Evolutionary conservation across 257 asterid genomes (phyloP).

Genomic region (Solanum phureja): DNA sequence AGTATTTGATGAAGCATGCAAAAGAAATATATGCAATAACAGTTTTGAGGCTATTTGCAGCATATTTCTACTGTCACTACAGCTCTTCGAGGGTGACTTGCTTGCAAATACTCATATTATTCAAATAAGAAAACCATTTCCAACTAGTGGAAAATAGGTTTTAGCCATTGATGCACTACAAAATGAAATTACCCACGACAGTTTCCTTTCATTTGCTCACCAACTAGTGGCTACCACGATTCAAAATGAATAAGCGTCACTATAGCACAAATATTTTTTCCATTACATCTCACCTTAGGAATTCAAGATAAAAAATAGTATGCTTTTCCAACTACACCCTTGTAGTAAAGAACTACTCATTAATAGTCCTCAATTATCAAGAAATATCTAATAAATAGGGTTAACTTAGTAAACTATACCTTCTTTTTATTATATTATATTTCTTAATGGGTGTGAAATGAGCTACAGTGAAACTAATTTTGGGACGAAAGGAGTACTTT

Average conservation of each 20-base stretch:
- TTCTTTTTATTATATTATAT: too few relatives aligned
- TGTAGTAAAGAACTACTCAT: background rate
- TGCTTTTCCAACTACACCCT: background rate
- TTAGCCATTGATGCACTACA: background rate
- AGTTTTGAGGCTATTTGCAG: background rate
- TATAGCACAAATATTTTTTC: background rate
- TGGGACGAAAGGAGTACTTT: background rate
- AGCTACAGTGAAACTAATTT: background rate
- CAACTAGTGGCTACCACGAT: background rate
- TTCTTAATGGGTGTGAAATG: background rate
- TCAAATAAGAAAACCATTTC: background rate
- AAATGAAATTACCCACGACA: background rate
- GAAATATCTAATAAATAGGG: background rate
- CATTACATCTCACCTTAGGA: background rate
- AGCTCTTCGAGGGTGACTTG: background rate
- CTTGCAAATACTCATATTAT: background rate
- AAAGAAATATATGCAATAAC: background rate
- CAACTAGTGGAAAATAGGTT: background rate
- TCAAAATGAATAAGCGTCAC: background rate
- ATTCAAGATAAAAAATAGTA: background rate
- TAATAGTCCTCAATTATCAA: background rate
- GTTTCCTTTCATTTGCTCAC: background rate
- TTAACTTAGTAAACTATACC: background rate
- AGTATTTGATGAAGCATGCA: background rate
- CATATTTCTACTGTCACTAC: background rate